Evolutionary conservation across 2,329 filamentous ascomycete species (phyloP).

Genomic region (Colletotrichum liaoningense): DNA sequence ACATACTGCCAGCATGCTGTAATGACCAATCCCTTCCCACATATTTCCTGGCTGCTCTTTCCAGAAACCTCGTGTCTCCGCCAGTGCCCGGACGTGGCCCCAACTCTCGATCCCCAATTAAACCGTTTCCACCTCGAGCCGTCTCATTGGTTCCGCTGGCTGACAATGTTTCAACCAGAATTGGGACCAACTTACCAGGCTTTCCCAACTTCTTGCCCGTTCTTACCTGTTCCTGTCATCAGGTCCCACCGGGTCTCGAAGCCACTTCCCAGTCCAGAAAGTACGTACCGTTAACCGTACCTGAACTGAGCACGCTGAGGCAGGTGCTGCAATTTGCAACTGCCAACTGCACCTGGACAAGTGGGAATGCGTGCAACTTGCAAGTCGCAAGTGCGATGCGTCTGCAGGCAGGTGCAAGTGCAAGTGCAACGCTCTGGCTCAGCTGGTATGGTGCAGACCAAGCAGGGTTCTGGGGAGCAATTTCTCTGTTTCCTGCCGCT

Average conservation of each 20-base stretch:
- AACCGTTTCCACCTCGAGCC: constrained; percentile 31
- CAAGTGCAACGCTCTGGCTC: not conserved
- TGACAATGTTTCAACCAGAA: constrained; percentile 35
- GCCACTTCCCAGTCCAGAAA: constrained; percentile 17
- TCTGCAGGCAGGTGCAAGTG: not conserved
- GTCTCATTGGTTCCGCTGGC: constrained; percentile 19
- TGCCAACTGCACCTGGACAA: not conserved
- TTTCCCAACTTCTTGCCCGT: constrained; percentile 6
- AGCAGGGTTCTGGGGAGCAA: constrained; percentile 8
- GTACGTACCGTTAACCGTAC: constrained; percentile 1
- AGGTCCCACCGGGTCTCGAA: constrained; percentile 4
- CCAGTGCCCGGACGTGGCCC: constrained; percentile 24
- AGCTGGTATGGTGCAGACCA: not conserved
- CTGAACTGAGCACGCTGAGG: not conserved
- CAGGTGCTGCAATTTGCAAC: not conserved
- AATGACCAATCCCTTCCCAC: constrained; percentile 15
- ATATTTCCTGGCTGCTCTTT: constrained; percentile 26
- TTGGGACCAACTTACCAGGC: constrained; percentile 15
- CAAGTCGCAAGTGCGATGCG: not conserved
- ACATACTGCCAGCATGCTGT: too few relatives aligned
- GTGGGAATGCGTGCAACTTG: constrained; percentile 2
- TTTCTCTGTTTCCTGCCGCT: constrained; percentile 2
- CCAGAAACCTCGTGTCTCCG: constrained; percentile 33
- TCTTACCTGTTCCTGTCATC: constrained; percentile 20
- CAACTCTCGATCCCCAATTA: constrained; percentile 28